Conservation (phyloP, 2,329 filamentous ascomycete genomes). For the Raffaelea deltoideospora region DNA sequence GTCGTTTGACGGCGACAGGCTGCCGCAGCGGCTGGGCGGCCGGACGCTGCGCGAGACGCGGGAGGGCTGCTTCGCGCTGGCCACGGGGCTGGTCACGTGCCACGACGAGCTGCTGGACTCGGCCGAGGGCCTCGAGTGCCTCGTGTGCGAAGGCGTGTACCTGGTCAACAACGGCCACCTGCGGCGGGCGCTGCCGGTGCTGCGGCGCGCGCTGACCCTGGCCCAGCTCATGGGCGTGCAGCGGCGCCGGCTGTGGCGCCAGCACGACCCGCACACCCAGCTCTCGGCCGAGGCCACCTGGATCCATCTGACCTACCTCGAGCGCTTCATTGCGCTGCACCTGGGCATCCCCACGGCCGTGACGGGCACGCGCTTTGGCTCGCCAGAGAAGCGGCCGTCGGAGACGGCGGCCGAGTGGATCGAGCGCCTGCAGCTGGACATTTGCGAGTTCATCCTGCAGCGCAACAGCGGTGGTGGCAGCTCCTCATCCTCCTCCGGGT, state of each 20-base stretch:
- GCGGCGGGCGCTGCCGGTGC: constrained; percentile 26
- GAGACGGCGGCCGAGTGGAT: constrained; percentile 10
- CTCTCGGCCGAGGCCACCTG: constrained; percentile 24
- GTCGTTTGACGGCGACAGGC: background rate
- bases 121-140: constrained; percentile 31
- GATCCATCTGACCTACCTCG: constrained; percentile 26
- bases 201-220: constrained; percentile 25
- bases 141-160: constrained; percentile 31
- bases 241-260: background rate
- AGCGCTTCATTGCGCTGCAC: constrained; percentile 31
- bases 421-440: constrained; percentile 18
- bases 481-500: no score
- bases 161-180: constrained; percentile 30
- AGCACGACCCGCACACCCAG: constrained; percentile 10
- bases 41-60: background rate
- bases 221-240: constrained; percentile 8
- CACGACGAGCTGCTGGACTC: constrained; percentile 29
- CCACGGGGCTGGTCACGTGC: constrained; percentile 21
- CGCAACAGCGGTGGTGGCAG: constrained; percentile 9
- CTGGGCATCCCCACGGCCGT: constrained; percentile 16
- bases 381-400: background rate
- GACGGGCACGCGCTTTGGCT: background rate
- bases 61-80: background rate
- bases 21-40: background rate
- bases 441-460: constrained; percentile 21